phyloP scores from a whole-genome alignment of 208 protist genomes.

The Crithidia bombi region DNA sequence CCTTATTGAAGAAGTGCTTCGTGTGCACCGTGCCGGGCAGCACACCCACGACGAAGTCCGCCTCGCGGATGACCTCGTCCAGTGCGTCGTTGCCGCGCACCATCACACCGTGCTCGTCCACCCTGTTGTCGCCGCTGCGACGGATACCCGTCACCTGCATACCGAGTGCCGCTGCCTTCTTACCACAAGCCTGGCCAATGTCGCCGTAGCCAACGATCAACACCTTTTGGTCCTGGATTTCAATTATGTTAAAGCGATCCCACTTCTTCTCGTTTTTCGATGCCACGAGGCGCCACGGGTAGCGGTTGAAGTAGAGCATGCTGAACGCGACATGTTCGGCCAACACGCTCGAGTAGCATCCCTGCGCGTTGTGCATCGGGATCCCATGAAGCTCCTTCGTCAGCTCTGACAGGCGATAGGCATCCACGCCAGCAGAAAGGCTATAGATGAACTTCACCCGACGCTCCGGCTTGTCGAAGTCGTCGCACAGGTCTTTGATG shows the following conservation, averaged over 20 bases:
- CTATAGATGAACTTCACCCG: slow-evolving; percentile 83
- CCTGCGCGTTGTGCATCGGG: slow-evolving; percentile 74
- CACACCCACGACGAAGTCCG: slow-evolving; percentile 87
- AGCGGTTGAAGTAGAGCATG: slow-evolving; percentile 89
- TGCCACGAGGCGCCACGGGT: slow-evolving; percentile 59
- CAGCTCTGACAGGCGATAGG: slow-evolving; percentile 55
- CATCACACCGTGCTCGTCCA: slow-evolving; percentile 68
- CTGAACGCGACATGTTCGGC: slow-evolving; percentile 80
- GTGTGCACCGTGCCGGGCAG: slow-evolving; percentile 74
- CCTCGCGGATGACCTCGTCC: slow-evolving; percentile 62
- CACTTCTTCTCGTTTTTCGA: slow-evolving; percentile 68
- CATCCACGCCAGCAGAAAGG: slow-evolving; percentile 72
- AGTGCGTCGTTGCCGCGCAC: slow-evolving; percentile 50
- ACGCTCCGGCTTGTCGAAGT: slow-evolving; percentile 45
- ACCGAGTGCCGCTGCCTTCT: slow-evolving; percentile 48
- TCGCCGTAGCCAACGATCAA: slow-evolving; percentile 87
- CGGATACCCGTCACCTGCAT: slow-evolving; percentile 82
- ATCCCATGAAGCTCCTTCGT: slow-evolving; percentile 50
- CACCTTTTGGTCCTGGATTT: slow-evolving; percentile 59
- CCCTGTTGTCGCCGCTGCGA: slow-evolving; percentile 37
- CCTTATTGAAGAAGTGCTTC: slow-evolving; percentile 80
- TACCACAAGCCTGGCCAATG: slow-evolving; percentile 67
- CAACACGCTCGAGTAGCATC: slow-evolving; percentile 69
- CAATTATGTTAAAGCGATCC: slow-evolving; percentile 77
- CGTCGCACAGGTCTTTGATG: slow-evolving; percentile 73